phyloP scores from a whole-genome alignment of 1,284 basidiomycete genomes.

The Irpex rosettiformis region DNA sequence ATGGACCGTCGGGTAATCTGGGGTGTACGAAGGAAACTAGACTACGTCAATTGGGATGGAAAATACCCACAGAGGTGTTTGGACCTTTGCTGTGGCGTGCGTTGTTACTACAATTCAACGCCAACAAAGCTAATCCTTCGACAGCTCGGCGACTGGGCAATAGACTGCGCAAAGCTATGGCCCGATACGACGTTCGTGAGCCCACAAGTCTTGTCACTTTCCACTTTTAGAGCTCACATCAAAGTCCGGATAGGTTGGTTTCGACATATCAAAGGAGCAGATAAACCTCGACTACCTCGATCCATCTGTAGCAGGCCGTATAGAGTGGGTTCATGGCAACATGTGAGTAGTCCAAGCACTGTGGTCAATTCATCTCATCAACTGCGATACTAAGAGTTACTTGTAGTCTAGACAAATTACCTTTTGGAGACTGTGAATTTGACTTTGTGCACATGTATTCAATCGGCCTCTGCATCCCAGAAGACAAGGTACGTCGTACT shows the following conservation, averaged over 20 bases:
- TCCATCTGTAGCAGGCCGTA: slow-evolving; percentile 44
- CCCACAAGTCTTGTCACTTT: background rate
- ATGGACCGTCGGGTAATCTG: slow-evolving; percentile 52
- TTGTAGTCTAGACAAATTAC: slow-evolving; percentile 64
- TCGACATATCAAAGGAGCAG: slow-evolving; percentile 72
- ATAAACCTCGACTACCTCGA: slow-evolving; percentile 52
- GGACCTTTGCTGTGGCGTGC: slow-evolving; percentile 68
- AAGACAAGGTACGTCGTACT: slow-evolving; percentile 55
- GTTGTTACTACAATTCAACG: slow-evolving; percentile 20
- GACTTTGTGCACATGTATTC: slow-evolving; percentile 69
- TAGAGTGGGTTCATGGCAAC: slow-evolving; percentile 72
- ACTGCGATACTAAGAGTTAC: background rate
- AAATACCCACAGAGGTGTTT: slow-evolving; percentile 46
- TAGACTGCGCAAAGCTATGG: slow-evolving; percentile 73
- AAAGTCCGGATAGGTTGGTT: slow-evolving; percentile 58
- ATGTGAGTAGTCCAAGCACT: slow-evolving; percentile 49
- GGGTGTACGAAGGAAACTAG: slow-evolving; percentile 44
- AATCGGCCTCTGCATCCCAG: slow-evolving; percentile 65
- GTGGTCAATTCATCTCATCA: background rate
- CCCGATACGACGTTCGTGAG: slow-evolving; percentile 61
- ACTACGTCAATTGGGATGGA: slow-evolving; percentile 50
- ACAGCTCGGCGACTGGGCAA: slow-evolving; percentile 66
- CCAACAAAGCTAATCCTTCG: background rate
- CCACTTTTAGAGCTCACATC: background rate
- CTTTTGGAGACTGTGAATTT: slow-evolving; percentile 76